Conservation (phyloP, 2,329 filamentous ascomycete genomes). For the Fusarium bactridioides region DNA sequence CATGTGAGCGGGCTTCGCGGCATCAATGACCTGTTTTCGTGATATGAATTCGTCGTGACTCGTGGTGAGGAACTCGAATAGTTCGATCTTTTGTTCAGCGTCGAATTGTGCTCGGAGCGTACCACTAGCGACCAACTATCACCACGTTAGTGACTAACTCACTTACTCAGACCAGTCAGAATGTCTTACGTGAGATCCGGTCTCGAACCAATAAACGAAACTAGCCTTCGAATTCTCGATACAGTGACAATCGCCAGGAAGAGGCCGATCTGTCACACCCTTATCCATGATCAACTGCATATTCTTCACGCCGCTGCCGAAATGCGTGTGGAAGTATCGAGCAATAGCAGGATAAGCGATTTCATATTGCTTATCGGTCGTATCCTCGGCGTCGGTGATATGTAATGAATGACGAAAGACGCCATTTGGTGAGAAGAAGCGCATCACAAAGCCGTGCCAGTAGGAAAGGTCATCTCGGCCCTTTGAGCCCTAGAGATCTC, state of each 20-base stretch:
- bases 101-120: conserved; percentile 83
- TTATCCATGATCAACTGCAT: conserved; percentile 88
- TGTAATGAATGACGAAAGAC: conserved; percentile 78
- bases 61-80: conserved; percentile 81
- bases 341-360: conserved; percentile 83
- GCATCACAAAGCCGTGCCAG: conserved; percentile 81
- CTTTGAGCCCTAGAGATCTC: conserved; percentile 57
- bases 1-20: conserved; percentile 67
- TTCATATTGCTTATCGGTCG: conserved; percentile 81
- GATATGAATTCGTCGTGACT: conserved; percentile 86
- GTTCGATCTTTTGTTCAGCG: conserved; percentile 78
- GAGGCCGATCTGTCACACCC: conserved; percentile 60
- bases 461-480: conserved; percentile 74
- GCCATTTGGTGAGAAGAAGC: conserved; percentile 81
- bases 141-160: conserved; percentile 38
- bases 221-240: conserved; percentile 81
- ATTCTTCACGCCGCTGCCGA: conserved; percentile 82
- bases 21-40: conserved; percentile 68
- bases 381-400: conserved; percentile 63
- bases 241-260: conserved; percentile 72
- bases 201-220: conserved; percentile 89
- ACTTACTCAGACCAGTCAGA: neutral
- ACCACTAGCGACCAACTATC: conserved; percentile 78
- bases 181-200: conserved; percentile 75
- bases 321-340: conserved; percentile 90